A percentile compares a stretch with the other conserved stretches of the same genome.
These are phyloP conservation scores for Phytopythium kandeliae DNA, from an alignment of 352 stramenopile species.

Conservation along the genomic window DNA sequence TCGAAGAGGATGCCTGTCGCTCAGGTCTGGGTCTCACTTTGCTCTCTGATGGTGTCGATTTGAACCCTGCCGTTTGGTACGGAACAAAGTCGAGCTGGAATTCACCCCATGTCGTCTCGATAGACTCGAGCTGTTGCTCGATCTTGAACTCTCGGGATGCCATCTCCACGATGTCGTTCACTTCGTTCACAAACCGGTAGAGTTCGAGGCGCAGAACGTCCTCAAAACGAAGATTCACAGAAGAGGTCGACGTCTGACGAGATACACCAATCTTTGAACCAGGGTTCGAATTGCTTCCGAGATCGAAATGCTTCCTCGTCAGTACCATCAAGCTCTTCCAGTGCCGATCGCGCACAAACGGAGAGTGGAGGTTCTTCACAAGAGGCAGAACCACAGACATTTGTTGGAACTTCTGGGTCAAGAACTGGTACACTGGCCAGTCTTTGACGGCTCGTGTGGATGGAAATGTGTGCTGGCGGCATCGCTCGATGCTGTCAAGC, in stretches of 20 bases:
- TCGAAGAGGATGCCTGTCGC: neutral
- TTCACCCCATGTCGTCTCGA: slow-evolving; percentile 87
- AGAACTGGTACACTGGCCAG: slow-evolving; percentile 91
- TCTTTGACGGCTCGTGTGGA: slow-evolving; percentile 69
- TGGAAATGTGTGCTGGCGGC: slow-evolving; percentile 50
- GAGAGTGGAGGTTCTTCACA: slow-evolving; percentile 84
- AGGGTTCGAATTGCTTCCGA: slow-evolving; percentile 11
- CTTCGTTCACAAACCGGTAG: slow-evolving; percentile 89
- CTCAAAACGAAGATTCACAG: slow-evolving; percentile 74
- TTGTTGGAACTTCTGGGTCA: slow-evolving; percentile 88
- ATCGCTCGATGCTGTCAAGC: slow-evolving; percentile 76
- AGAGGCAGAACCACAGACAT: slow-evolving; percentile 91
- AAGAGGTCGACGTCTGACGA: slow-evolving; percentile 1
- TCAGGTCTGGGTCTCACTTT: neutral
- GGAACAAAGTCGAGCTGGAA: slow-evolving; percentile 91
- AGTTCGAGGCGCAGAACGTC: slow-evolving; percentile 93
- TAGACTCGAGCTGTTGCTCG: slow-evolving; percentile 92
- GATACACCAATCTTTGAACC: slow-evolving; percentile 1
- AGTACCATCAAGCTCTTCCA: slow-evolving; percentile 88
- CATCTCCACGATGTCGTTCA: slow-evolving; percentile 94
- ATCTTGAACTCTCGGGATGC: slow-evolving; percentile 97
- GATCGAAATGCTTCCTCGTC: slow-evolving; percentile 85
- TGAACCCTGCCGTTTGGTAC: slow-evolving; percentile 72
- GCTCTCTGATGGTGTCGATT: slow-evolving; percentile 1
- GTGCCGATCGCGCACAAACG: slow-evolving; percentile 84